Percentiles rank a stretch among this genome's conserved stretches.
Evolutionary conservation across 2,329 filamentous ascomycete genomes (phyloP).

Genomic region (Chrysosporium queenslandicum): DNA sequence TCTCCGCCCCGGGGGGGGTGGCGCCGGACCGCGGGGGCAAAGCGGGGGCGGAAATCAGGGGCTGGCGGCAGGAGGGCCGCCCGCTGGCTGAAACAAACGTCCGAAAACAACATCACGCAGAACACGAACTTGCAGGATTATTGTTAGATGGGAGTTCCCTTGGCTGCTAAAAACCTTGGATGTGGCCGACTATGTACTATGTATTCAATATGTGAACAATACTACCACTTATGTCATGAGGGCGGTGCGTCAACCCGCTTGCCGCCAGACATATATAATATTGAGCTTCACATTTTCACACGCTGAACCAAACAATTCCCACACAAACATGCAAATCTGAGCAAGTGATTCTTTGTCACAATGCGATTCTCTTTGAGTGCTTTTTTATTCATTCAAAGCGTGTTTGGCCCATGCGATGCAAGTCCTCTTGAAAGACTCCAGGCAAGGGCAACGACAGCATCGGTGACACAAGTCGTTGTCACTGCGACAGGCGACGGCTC

Average conservation of each 20-base stretch:
- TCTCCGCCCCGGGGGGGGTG: neutral
- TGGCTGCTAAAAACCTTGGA: too few relatives aligned
- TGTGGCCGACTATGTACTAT: too few relatives aligned
- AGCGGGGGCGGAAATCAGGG: neutral
- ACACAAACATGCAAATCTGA: too few relatives aligned
- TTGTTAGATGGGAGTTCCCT: too few relatives aligned
- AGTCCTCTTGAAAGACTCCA: neutral
- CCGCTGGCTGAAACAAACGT: neutral
- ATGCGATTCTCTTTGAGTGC: slow-evolving; percentile 1
- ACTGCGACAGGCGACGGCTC: slow-evolving; percentile 2
- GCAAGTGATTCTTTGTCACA: neutral
- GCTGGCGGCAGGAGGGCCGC: neutral
- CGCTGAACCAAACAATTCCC: too few relatives aligned
- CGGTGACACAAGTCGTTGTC: neutral
- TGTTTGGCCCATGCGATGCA: neutral
- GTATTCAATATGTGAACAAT: neutral
- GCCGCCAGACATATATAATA: neutral
- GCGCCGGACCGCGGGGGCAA: neutral
- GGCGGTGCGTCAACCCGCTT: too few relatives aligned
- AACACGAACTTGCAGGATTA: neutral
- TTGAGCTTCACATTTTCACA: too few relatives aligned
- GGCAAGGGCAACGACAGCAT: neutral
- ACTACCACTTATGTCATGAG: too few relatives aligned
- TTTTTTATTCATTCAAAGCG: neutral
- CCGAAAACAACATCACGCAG: neutral